Evolutionary conservation across 2,329 filamentous ascomycete genomes (phyloP).

Genomic region (Byssothecium circinans): DNA sequence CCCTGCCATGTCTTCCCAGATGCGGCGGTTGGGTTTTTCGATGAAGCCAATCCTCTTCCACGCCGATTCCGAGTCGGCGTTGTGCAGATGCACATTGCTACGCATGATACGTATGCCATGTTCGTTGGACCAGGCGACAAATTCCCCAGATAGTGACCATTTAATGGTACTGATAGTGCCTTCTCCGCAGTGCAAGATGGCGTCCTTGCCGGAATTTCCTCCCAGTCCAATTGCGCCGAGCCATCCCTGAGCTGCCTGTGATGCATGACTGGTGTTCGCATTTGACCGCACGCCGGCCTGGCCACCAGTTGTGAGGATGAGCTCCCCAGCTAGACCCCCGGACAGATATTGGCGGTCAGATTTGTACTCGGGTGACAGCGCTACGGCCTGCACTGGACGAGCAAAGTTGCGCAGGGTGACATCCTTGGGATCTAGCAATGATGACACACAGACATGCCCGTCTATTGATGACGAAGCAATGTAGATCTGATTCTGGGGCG

Average conservation of each 20-base stretch:
- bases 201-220: slow-evolving; percentile 78
- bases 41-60: slow-evolving; percentile 96
- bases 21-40: slow-evolving; percentile 79
- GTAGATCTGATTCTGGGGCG: slow-evolving; percentile 86
- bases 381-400: slow-evolving; percentile 86
- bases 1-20: slow-evolving; percentile 94
- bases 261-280: slow-evolving; percentile 84
- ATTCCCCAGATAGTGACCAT: slow-evolving; percentile 91
- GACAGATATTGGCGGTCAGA: slow-evolving; percentile 87
- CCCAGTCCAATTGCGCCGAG: slow-evolving; percentile 84
- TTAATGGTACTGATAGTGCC: slow-evolving; percentile 88
- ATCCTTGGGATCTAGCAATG: slow-evolving; percentile 83
- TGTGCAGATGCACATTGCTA: slow-evolving; percentile 78
- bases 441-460: slow-evolving; percentile 91
- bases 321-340: slow-evolving; percentile 81
- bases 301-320: slow-evolving; percentile 84
- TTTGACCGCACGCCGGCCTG: slow-evolving; percentile 76
- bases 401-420: slow-evolving; percentile 92
- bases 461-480: slow-evolving; percentile 94
- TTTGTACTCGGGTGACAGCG: slow-evolving; percentile 93
- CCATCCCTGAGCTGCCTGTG: slow-evolving; percentile 86
- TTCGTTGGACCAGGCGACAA: slow-evolving; percentile 94
- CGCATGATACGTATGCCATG: slow-evolving; percentile 98
- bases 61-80: slow-evolving; percentile 73
- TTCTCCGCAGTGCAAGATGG: slow-evolving; percentile 85